Conservation (phyloP, 208 protist species). For the Pavlovales sp. region DNA sequence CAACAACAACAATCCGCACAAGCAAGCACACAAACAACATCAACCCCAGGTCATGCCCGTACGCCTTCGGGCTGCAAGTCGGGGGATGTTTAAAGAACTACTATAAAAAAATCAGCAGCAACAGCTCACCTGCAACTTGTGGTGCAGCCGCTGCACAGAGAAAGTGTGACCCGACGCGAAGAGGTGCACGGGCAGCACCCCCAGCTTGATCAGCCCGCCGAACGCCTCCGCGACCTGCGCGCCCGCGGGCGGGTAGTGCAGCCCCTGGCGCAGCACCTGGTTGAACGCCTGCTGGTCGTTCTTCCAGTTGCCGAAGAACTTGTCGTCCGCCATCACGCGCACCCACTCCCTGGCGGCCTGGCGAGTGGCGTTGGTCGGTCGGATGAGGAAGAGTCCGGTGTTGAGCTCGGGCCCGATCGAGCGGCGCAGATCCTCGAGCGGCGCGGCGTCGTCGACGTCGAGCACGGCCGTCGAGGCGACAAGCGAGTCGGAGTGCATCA, state of each 20-base stretch:
- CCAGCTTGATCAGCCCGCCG: neutral
- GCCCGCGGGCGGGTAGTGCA: no score
- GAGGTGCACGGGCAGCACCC: slow-evolving; percentile 16
- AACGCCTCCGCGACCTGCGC: neutral
- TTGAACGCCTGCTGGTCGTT: slow-evolving; percentile 34
- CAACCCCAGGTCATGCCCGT: no score
- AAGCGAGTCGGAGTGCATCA: slow-evolving; percentile 26
- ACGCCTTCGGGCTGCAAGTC: no score
- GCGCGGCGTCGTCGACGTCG: neutral
- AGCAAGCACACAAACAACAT: no score
- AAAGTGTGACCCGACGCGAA: slow-evolving; percentile 30
- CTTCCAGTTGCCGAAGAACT: slow-evolving; percentile 11
- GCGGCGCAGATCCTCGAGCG: neutral
- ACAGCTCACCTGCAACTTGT: neutral
- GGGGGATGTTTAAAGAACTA: no score
- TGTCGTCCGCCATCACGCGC: neutral
- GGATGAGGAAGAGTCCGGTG: slow-evolving; percentile 3
- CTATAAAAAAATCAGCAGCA: no score
- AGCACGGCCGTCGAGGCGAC: neutral
- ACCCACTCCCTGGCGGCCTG: neutral
- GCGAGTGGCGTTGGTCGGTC: no score
- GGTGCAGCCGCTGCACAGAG: neutral
- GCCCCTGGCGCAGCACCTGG: neutral
- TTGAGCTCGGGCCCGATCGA: neutral
- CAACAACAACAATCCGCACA: no score